Evolutionary conservation across 2,329 filamentous ascomycete genomes (phyloP).

Genomic region (Claviceps spartinae): DNA sequence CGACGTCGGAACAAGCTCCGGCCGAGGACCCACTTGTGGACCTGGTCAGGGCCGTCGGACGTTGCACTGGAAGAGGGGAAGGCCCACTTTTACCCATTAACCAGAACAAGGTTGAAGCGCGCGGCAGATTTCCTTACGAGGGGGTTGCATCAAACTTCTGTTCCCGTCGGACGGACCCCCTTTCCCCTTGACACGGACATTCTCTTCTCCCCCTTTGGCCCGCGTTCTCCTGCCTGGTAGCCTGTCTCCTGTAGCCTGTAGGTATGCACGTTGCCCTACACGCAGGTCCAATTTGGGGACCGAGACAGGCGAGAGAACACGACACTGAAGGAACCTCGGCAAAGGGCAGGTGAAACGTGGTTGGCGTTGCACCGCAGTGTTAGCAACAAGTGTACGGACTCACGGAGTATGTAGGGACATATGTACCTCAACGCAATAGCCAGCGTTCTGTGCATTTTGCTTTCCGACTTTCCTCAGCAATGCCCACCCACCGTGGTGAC

Average conservation of each 20-base stretch:
- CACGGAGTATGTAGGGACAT: no score
- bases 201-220: neutral
- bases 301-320: neutral
- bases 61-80: neutral
- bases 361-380: conserved; percentile 6
- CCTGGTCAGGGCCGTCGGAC: conserved; percentile 1
- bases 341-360: conserved; percentile 7
- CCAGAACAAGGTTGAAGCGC: conserved; percentile 1
- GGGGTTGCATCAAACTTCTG: no score
- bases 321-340: neutral
- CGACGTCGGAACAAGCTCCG: no score
- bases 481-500: neutral
- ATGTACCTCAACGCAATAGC: no score
- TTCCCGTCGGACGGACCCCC: no score
- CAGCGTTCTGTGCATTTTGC: neutral
- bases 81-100: neutral
- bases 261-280: neutral
- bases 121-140: conserved; percentile 1
- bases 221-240: neutral
- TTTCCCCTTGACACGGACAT: neutral
- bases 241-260: no score
- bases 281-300: neutral
- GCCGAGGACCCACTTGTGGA: no score
- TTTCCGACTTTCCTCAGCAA: neutral
- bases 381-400: no score